Evolutionary conservation across 352 stramenopile genomes (phyloP).

Genomic region (Phytophthora podocarpi): DNA sequence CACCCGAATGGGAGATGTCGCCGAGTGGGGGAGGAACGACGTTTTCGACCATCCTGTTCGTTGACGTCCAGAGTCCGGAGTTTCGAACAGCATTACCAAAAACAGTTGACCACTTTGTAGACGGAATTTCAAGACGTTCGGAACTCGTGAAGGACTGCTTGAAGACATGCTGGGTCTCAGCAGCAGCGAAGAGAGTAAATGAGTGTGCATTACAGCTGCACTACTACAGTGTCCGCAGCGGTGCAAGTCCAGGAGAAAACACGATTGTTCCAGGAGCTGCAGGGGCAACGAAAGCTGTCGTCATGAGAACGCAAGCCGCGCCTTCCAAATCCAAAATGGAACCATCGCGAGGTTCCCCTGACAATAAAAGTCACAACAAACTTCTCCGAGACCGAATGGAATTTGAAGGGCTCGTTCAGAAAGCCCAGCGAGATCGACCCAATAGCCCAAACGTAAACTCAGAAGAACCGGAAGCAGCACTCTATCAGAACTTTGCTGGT

Average conservation of each 20-base stretch:
- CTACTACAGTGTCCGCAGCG: constrained; percentile 25
- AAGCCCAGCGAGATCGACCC: constrained; percentile 16
- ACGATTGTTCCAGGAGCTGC: constrained; percentile 22
- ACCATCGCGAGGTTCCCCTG: constrained; percentile 6
- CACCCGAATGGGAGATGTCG: constrained; percentile 74
- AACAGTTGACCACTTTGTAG: constrained; percentile 86
- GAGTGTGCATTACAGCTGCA: constrained; percentile 59
- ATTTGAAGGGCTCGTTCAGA: constrained; percentile 51
- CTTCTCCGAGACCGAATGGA: constrained; percentile 57
- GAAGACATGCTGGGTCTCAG: constrained; percentile 82
- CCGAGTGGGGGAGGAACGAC: constrained; percentile 35
- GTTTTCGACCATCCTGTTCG: constrained; percentile 83
- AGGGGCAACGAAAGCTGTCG: constrained; percentile 13
- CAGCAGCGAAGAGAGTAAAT: constrained; percentile 71
- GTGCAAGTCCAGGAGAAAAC: constrained; percentile 18
- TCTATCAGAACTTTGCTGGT: constrained; percentile 64
- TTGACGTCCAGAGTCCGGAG: constrained; percentile 66
- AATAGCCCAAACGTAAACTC: constrained; percentile 1
- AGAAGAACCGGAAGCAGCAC: constrained; percentile 50
- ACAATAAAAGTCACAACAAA: constrained; percentile 34
- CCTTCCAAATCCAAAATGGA: constrained; percentile 29
- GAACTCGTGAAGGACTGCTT: constrained; percentile 88
- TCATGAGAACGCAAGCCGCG: constrained; percentile 3
- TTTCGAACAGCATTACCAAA: constrained; percentile 81
- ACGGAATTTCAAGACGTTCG: constrained; percentile 74